Evolutionary conservation across 1,284 basidiomycete species (phyloP).

Genomic region (Tylopilus orsonianus): DNA sequence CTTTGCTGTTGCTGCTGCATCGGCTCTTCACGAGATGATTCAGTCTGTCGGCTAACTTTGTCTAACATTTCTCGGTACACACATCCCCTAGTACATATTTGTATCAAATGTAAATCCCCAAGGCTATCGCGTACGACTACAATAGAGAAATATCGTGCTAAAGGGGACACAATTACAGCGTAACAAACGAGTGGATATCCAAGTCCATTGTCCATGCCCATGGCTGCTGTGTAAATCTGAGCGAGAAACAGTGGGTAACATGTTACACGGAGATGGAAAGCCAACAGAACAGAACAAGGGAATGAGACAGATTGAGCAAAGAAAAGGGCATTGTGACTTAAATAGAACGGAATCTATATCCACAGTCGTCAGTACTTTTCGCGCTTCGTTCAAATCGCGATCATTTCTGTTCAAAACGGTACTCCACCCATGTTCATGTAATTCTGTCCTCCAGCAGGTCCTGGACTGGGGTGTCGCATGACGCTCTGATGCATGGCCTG

Average conservation of each 20-base stretch:
- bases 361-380: constrained; percentile 15
- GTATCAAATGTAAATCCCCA: constrained; percentile 5
- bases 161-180: constrained; percentile 44
- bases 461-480: constrained; percentile 75
- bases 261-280: constrained; percentile 25
- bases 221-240: constrained; percentile 40
- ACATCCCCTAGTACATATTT: not conserved
- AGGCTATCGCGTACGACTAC: constrained; percentile 12
- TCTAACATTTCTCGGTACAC: not conserved
- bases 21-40: constrained; percentile 24
- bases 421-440: constrained; percentile 55
- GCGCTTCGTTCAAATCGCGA: constrained; percentile 1
- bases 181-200: constrained; percentile 60
- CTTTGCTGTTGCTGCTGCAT: constrained; percentile 19
- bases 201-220: constrained; percentile 66
- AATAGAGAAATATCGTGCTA: constrained; percentile 12
- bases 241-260: constrained; percentile 29
- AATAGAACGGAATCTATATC: constrained; percentile 31
- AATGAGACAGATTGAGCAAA: constrained; percentile 19
- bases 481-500: constrained; percentile 80
- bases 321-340: constrained; percentile 7
- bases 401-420: constrained; percentile 30
- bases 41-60: constrained; percentile 3
- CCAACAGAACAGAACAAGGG: constrained; percentile 14
- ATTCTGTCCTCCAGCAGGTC: constrained; percentile 50